Evolutionary conservation across 129 eudicot species (phyloP), one percentile per base, ranked within the genome.

Genomic region (Silybum marianum): DNA sequence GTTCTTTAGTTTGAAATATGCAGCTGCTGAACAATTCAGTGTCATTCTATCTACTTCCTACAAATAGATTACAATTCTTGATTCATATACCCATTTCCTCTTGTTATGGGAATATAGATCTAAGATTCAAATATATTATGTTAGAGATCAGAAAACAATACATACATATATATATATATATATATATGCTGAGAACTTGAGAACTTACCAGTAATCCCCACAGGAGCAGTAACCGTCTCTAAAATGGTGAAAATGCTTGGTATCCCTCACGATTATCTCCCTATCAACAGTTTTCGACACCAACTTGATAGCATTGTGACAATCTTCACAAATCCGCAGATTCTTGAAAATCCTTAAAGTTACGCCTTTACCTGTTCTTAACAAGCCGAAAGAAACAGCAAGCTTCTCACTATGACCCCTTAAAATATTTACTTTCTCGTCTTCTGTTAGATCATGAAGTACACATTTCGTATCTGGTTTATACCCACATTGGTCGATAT

Each of bases 361-460:
- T 67, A 5, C 36, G 7, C 84, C 75, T 75, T 82, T 79, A 21
- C n/a, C 26, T 26, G 82, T 42, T 69, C 44, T 74, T 30, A 85
- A 71, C 78, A 82, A 73, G 42, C 82, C 84, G 40, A 72, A 82
- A 32, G 80, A 84, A 34, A 82, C 69, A 38, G 91, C 88, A 79
- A 88, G 88, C 66, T 85, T 88, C 87, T 82, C 88, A 40, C 88
- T 85, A 22, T 88, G 88, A 70, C 86, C 86, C 79, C 88, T 28
- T 72, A 82, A 85, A 65, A 82, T 76, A 71, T 85, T 85, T 12
- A 82, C 70, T 67, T 85, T 85, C 62, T 82, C 88, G 18, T 82
- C 85, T 82, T 85, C 83, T 71, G 63, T 82, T 24, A 88, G 69
- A 18, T 88, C 80, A 75, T 82, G 88, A 84, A 88, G 88, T n/a